Base-by-base conservation (phyloP, 1,284 basidiomycete species). In the Pseudozyma tsukubaensis region DNA sequence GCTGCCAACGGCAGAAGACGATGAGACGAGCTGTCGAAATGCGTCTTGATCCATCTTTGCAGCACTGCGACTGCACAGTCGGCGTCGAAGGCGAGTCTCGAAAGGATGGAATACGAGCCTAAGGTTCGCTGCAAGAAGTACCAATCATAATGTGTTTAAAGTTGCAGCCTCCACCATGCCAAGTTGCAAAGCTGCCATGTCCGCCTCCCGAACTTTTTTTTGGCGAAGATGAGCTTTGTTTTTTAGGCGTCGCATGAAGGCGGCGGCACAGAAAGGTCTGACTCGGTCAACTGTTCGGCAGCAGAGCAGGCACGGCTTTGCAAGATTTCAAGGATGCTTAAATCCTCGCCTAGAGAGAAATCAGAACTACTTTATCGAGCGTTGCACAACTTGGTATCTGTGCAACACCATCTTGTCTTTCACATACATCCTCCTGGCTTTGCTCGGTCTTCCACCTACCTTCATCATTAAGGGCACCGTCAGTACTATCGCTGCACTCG, bases 21-120 rank as follows among this genome's bases (percentile, higher is more conserved):
- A 24, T 1, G 71, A 71, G 34, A 81, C 43, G 24, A 81, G 67
- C 29, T 69, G 40, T 7, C 80, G 74, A 44, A 82, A 82, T 21
- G 77, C 79, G 16, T 71, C 48, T 44, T 82, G 80, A 44, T 81
- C 77, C 80, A 82, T 82, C 5, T 19, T 63, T 50, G 24, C 16
- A n/a, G 19, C 16, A 9, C 6, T 21, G 3, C 6, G 24, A 29
- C 24, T 6, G 24, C 24, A 6, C 24, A 29, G 6, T 29, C 24
- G 24, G 24, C 24, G 24, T 29, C 24, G 24, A 43, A 43, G n/a
- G 9, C 42, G 9, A 43, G 16, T 43, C 19, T 16, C 42, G 14
- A 43, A 18, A 43, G 19, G 42, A 18, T 43, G 42, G 6, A 43
- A 4, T n/a, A 12, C 8, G 45, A 47, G 12, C 45, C 2, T 29